Evolutionary conservation across 768 basidiomycete genomes (phyloP).

Genomic region (Mycena floridula): DNA sequence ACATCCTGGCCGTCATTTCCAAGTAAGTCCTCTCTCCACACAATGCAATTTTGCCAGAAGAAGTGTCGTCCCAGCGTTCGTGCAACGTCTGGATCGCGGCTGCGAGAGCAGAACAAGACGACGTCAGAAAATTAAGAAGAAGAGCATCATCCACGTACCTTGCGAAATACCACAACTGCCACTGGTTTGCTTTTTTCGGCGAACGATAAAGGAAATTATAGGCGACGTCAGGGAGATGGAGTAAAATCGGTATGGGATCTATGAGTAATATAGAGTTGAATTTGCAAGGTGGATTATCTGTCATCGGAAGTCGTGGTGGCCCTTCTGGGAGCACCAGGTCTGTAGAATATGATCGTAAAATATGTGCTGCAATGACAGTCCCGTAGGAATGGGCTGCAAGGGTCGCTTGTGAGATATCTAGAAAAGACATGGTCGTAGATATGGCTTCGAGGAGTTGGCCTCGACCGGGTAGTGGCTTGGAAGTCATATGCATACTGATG

Average conservation of each 20-base stretch:
- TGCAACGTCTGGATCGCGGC: conserved; percentile 56
- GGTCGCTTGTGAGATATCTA: conserved; percentile 32
- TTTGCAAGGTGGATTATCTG: conserved; percentile 17
- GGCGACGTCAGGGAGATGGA: conserved; percentile 57
- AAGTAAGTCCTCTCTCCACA: conserved; percentile 54
- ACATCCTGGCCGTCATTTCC: not conserved
- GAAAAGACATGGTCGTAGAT: conserved; percentile 35
- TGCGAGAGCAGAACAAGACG: too few species aligned
- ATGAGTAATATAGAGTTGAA: conserved; percentile 45
- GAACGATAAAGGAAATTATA: conserved; percentile 61
- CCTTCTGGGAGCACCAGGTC: too few species aligned
- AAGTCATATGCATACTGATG: conserved; percentile 55
- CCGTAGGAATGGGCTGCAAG: conserved; percentile 58
- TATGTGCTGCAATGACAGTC: conserved; percentile 34
- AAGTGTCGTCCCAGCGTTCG: conserved; percentile 53
- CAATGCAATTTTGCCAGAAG: conserved; percentile 58
- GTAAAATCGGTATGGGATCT: conserved; percentile 61
- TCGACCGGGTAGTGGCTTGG: conserved; percentile 36
- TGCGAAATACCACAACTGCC: conserved; percentile 66
- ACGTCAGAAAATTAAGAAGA: too few species aligned
- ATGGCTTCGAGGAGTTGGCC: conserved; percentile 36
- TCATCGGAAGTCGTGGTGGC: conserved; percentile 10
- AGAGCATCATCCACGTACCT: too few species aligned
- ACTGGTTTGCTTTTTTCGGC: conserved; percentile 48
- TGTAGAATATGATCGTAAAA: too few species aligned